Conservation (phyloP, 768 basidiomycete genomes). For the Mycena filopes region DNA sequence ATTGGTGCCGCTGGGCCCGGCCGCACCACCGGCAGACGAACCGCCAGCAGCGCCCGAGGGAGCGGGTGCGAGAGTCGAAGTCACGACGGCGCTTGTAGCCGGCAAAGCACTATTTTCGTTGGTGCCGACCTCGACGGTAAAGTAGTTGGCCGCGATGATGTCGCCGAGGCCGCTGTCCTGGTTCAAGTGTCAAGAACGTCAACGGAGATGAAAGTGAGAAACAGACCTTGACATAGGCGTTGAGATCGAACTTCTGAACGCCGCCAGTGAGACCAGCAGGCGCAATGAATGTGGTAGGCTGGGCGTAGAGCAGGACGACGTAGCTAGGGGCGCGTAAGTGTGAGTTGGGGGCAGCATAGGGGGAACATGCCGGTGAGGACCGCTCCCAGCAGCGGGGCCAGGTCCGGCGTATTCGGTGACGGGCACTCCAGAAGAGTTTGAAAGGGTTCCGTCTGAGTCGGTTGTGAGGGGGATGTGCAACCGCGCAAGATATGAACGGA, state of each 20-base stretch:
- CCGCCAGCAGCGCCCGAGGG: neutral
- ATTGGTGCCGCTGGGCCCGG: neutral
- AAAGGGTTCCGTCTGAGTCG: constrained; percentile 48
- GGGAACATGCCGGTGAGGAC: constrained; percentile 71
- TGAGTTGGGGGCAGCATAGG: neutral
- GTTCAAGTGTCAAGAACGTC: constrained; percentile 9
- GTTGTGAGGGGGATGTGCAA: too few relatives aligned
- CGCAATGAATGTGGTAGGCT: constrained; percentile 70
- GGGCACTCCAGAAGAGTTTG: constrained; percentile 53
- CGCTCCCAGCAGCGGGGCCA: constrained; percentile 72
- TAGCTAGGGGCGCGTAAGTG: constrained; percentile 66
- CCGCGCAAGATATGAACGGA: too few relatives aligned
- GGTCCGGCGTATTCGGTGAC: constrained; percentile 81
- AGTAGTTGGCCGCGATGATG: constrained; percentile 75
- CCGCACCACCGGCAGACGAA: neutral
- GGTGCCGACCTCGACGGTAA: constrained; percentile 77
- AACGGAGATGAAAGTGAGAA: neutral
- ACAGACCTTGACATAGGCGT: constrained; percentile 65
- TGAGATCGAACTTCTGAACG: constrained; percentile 67
- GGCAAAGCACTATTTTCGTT: constrained; percentile 61
- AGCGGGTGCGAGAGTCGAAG: constrained; percentile 59
- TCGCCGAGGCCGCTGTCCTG: constrained; percentile 66
- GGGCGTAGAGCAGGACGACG: constrained; percentile 70
- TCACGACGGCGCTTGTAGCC: constrained; percentile 72
- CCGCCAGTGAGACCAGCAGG: constrained; percentile 66